Conservation (phyloP, 1,284 basidiomycete species). For the Mrakiaceae sp. region DNA sequence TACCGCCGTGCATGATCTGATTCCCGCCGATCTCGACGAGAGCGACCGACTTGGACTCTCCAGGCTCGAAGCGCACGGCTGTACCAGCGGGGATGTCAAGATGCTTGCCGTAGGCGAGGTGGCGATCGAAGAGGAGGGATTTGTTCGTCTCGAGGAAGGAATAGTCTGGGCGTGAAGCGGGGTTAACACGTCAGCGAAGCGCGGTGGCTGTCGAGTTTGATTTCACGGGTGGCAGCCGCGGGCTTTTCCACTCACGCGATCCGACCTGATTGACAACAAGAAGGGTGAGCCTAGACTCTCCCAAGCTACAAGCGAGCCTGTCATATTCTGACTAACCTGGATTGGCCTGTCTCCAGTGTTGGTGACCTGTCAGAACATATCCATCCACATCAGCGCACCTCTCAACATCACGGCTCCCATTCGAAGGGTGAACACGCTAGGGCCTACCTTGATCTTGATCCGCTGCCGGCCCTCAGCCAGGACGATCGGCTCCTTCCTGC, state of each 20-base stretch:
- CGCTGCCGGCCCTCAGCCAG: conserved; percentile 65
- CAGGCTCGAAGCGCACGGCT: conserved; percentile 93
- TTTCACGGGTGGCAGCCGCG: neutral
- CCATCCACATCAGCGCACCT: no score
- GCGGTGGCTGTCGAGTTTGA: neutral
- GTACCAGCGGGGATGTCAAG: conserved; percentile 82
- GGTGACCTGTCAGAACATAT: conserved; percentile 43
- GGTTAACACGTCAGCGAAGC: neutral
- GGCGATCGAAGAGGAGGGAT: conserved; percentile 70
- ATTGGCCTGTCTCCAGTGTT: conserved; percentile 93
- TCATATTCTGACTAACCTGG: conserved; percentile 45
- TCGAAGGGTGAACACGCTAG: no score
- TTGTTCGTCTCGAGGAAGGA: conserved; percentile 86
- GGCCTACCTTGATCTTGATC: conserved; percentile 44
- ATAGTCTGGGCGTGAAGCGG: conserved; percentile 56
- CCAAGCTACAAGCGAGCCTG: no score
- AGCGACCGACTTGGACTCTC: conserved; percentile 71
- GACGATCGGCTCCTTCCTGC: conserved; percentile 53
- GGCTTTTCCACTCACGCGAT: conserved; percentile 1
- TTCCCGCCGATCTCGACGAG: conserved; percentile 69
- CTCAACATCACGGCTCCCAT: no score
- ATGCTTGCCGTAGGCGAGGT: conserved; percentile 59
- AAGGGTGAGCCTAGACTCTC: no score
- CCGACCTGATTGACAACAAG: neutral
- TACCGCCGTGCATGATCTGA: conserved; percentile 67